phyloP scores from a whole-genome alignment of 306 rosid species.

The Lathyrus oleraceus region DNA sequence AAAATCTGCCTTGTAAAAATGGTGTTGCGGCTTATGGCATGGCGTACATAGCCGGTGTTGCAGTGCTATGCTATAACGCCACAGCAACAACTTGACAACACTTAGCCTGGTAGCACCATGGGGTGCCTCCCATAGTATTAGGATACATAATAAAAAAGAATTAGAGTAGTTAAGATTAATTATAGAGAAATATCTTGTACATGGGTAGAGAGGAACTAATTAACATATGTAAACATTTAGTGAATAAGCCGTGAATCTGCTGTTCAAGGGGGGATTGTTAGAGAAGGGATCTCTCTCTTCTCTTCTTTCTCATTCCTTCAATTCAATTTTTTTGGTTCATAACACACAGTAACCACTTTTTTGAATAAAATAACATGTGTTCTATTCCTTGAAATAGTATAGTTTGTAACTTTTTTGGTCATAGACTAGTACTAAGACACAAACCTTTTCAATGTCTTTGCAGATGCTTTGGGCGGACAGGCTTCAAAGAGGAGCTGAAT shows the following conservation, averaged over 20 bases:
- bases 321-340: not conserved
- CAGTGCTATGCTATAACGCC: not conserved
- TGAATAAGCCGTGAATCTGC: not conserved
- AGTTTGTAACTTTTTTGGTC: not conserved
- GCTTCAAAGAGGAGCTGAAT: slow-evolving; percentile 79
- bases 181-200: not conserved
- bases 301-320: not conserved
- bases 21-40: not conserved
- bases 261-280: not conserved
- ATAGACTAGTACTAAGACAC: slow-evolving; percentile 16
- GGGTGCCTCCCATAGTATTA: not conserved
- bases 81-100: not conserved
- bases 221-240: not conserved
- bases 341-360: not conserved
- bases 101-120: not conserved
- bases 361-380: not conserved
- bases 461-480: slow-evolving; percentile 97
- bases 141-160: not conserved
- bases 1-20: not conserved
- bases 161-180: not conserved
- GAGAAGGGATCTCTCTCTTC: not conserved
- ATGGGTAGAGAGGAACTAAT: not conserved
- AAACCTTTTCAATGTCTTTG: slow-evolving; percentile 28
- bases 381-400: slow-evolving; percentile 9
- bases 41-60: not conserved